Conservation (phyloP, 2,329 filamentous ascomycete genomes). For the Ophiostoma perfectum region DNA sequence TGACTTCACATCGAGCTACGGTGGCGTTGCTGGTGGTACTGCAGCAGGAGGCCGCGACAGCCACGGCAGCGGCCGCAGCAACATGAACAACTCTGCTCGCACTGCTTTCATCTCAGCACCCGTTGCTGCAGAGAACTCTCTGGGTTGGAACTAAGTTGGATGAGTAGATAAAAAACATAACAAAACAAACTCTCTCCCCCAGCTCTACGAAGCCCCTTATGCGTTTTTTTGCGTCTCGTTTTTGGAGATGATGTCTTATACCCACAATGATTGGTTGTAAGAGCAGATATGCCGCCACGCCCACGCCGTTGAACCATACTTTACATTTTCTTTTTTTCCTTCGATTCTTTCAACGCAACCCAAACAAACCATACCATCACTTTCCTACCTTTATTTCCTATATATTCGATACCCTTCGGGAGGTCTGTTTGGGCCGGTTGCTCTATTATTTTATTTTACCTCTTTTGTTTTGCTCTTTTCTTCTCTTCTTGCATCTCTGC, state of each 20-base stretch:
- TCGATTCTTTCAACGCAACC: constrained; percentile 24
- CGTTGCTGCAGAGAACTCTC: constrained; percentile 87
- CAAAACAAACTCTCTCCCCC: constrained; percentile 8
- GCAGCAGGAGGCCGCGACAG: constrained; percentile 52
- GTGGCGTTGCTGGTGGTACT: constrained; percentile 41
- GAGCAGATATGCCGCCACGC: constrained; percentile 24
- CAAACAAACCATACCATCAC: constrained; percentile 10
- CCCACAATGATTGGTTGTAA: constrained; percentile 5
- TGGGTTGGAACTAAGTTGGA: constrained; percentile 75
- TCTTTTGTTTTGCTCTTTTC: constrained; percentile 19
- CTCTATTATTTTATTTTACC: constrained; percentile 19
- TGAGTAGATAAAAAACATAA: constrained; percentile 5
- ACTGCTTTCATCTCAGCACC: constrained; percentile 75
- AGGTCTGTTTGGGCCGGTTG: constrained; percentile 32
- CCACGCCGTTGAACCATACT: constrained; percentile 33
- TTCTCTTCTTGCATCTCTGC: constrained; percentile 4
- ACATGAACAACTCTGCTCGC: constrained; percentile 49
- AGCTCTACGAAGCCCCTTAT: background rate
- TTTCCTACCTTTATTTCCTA: constrained; percentile 28
- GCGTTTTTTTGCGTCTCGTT: constrained; percentile 12
- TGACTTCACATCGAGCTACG: constrained; percentile 50
- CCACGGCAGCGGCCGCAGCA: constrained; percentile 47
- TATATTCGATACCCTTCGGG: constrained; percentile 44
- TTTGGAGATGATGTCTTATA: constrained; percentile 12
- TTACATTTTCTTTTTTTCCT: constrained; percentile 21